A percentile compares a stretch with the other conserved stretches of the same genome.
These are phyloP conservation scores for Ophiocordyceps robertsii DNA, from an alignment of 2,329 filamentous ascomycete species.

Conservation along the genomic window DNA sequence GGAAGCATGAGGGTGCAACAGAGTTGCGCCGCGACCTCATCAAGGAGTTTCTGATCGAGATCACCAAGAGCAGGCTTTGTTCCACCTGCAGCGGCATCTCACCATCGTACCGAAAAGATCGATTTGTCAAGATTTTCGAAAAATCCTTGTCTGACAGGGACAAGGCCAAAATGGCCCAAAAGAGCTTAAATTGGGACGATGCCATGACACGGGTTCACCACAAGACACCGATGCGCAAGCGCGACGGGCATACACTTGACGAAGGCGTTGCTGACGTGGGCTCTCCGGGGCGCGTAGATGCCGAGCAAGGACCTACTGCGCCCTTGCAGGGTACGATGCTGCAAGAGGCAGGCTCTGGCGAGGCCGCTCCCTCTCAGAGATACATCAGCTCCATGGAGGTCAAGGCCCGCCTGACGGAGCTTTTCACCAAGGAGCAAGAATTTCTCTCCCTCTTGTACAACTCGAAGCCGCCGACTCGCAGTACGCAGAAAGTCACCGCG, in stretches of 20 bases:
- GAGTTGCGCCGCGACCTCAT: conserved; percentile 65
- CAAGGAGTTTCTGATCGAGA: conserved; percentile 66
- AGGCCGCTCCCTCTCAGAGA: conserved; percentile 34
- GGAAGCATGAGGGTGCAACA: conserved; percentile 73
- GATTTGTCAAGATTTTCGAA: conserved; percentile 87
- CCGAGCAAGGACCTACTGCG: conserved; percentile 34
- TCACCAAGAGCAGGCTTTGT: conserved; percentile 59
- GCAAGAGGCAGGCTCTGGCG: conserved; percentile 14
- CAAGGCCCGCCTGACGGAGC: conserved; percentile 57
- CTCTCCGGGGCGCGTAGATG: conserved; percentile 26
- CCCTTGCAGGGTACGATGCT: conserved; percentile 16
- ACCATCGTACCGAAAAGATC: conserved; percentile 76
- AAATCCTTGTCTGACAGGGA: conserved; percentile 65
- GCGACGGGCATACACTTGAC: conserved; percentile 37
- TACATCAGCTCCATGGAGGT: conserved; percentile 80
- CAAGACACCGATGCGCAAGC: conserved; percentile 22
- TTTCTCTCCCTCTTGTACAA: conserved; percentile 77
- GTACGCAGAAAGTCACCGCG: conserved; percentile 44
- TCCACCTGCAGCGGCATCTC: conserved; percentile 54
- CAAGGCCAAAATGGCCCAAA: conserved; percentile 61
- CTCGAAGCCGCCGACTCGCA: conserved; percentile 50
- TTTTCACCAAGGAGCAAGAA: conserved; percentile 82
- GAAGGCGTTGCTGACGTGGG: conserved; percentile 59
- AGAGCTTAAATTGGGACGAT: conserved; percentile 53
- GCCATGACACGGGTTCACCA: conserved; percentile 40